A percentile compares a stretch with the other conserved stretches of the same genome.
Conservation (phyloP, 2,329 filamentous ascomycete species). For the Ambrosiella beaveri region DNA sequence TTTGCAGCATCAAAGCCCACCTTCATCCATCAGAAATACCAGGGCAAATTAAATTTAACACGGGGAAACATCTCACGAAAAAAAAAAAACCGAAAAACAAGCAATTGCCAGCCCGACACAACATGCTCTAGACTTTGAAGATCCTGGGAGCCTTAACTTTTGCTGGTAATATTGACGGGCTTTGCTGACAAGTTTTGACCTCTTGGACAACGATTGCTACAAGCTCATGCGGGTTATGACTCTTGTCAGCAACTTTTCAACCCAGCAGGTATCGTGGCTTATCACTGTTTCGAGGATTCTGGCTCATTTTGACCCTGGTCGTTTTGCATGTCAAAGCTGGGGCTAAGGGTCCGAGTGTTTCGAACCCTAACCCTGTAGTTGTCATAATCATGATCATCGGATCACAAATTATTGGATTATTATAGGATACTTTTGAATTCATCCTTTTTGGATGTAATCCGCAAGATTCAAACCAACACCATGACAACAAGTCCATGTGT, state of each 20-base stretch:
- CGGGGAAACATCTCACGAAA: background rate
- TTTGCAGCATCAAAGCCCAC: background rate
- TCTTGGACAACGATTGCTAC: background rate
- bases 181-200: too few relatives aligned
- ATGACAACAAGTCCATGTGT: too few relatives aligned
- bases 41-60: background rate
- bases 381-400: background rate
- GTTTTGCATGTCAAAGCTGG: background rate
- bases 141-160: too few relatives aligned
- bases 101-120: too few relatives aligned
- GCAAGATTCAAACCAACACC: too few relatives aligned
- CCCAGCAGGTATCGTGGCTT: background rate
- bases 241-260: background rate
- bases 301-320: conserved; percentile 5
- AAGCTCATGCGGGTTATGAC: background rate
- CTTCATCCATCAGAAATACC: background rate
- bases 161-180: too few relatives aligned
- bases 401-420: background rate
- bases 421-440: too few relatives aligned
- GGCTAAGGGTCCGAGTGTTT: background rate
- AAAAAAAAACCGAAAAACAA: background rate
- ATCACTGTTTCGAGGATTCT: background rate
- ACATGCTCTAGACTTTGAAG: too few relatives aligned
- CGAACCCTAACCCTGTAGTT: background rate
- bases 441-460: too few relatives aligned